These are phyloP conservation scores for Sarocladium kiliense DNA, from an alignment of 2,329 filamentous ascomycete species.

Conservation along the genomic window DNA sequence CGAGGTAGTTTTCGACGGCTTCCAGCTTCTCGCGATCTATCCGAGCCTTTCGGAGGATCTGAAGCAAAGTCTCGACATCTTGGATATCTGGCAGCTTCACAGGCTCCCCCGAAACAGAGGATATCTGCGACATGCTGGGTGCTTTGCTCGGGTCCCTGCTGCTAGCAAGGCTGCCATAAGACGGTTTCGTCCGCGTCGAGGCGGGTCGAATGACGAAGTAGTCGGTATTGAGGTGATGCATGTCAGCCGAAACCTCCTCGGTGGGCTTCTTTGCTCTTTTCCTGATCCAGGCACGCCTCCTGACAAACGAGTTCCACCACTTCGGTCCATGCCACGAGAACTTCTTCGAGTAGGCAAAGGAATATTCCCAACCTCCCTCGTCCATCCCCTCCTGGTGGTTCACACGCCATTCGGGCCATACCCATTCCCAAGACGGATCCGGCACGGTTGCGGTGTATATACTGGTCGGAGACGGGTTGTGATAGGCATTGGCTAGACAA, in stretches of 20 bases:
- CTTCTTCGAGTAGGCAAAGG: slow-evolving; percentile 70
- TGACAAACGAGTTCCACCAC: slow-evolving; percentile 96
- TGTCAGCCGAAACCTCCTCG: slow-evolving; percentile 42
- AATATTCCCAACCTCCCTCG: slow-evolving; percentile 94
- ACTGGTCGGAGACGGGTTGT: slow-evolving; percentile 55
- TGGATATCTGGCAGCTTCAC: slow-evolving; percentile 44
- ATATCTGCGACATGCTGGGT: slow-evolving; percentile 28
- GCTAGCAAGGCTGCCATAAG: slow-evolving; percentile 27
- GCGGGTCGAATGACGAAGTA: slow-evolving; percentile 72
- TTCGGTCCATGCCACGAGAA: slow-evolving; percentile 85
- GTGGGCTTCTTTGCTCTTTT: slow-evolving; percentile 61
- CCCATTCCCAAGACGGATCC: slow-evolving; percentile 94
- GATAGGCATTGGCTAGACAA: slow-evolving; percentile 52
- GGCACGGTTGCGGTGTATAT: slow-evolving; percentile 88
- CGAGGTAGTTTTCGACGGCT: slow-evolving; percentile 75
- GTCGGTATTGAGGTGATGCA: slow-evolving; percentile 65
- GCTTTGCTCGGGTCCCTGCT: slow-evolving; percentile 28
- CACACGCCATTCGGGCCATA: slow-evolving; percentile 60
- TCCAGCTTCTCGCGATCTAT: slow-evolving; percentile 93
- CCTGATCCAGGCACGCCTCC: slow-evolving; percentile 81
- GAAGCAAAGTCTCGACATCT: slow-evolving; percentile 65
- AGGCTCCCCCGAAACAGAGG: slow-evolving; percentile 19
- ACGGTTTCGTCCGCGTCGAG: slow-evolving; percentile 25
- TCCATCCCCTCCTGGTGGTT: slow-evolving; percentile 71
- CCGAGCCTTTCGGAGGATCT: slow-evolving; percentile 59